These are phyloP conservation scores for Debaryomycetaceae sp. DNA, from an alignment of 1,139 yeast genomes.

Conservation along the genomic window DNA sequence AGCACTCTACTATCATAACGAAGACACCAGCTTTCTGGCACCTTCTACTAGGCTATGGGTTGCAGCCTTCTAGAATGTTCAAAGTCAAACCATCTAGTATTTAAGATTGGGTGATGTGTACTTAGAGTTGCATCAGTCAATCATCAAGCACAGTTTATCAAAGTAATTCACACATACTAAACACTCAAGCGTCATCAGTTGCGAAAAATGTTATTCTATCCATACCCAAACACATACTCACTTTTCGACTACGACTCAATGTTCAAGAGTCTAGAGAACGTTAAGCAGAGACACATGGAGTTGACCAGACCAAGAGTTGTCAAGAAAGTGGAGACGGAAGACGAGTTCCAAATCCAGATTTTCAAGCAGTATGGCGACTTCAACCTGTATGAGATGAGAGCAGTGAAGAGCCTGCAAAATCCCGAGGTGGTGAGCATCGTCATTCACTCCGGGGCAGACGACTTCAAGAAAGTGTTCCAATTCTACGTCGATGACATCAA, in stretches of 20 bases:
- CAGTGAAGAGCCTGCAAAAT: constrained; percentile 20
- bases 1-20: not conserved
- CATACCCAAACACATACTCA: constrained; percentile 1
- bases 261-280: constrained; percentile 6
- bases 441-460: constrained; percentile 28
- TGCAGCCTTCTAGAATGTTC: constrained; percentile 3
- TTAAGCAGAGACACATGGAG: constrained; percentile 10
- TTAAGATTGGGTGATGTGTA: not conserved
- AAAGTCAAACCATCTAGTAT: not conserved
- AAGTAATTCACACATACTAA: too few relatives aligned
- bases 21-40: not conserved
- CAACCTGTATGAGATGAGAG: constrained; percentile 37
- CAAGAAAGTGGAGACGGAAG: constrained; percentile 36
- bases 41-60: constrained; percentile 3
- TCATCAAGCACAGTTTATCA: too few relatives aligned
- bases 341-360: constrained; percentile 37
- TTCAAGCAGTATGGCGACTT: constrained; percentile 35
- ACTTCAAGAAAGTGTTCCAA: constrained; percentile 31
- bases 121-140: not conserved
- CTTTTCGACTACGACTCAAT: constrained; percentile 8
- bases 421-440: constrained; percentile 24
- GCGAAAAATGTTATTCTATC: not conserved
- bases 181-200: not conserved
- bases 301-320: constrained; percentile 23
- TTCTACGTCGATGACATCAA: constrained; percentile 34